A percentile compares a stretch with the other conserved stretches of the same genome.
These are phyloP conservation scores for Aegilops speltoides DNA, from an alignment of 176 grass and related monocot species.

Conservation along the genomic window DNA sequence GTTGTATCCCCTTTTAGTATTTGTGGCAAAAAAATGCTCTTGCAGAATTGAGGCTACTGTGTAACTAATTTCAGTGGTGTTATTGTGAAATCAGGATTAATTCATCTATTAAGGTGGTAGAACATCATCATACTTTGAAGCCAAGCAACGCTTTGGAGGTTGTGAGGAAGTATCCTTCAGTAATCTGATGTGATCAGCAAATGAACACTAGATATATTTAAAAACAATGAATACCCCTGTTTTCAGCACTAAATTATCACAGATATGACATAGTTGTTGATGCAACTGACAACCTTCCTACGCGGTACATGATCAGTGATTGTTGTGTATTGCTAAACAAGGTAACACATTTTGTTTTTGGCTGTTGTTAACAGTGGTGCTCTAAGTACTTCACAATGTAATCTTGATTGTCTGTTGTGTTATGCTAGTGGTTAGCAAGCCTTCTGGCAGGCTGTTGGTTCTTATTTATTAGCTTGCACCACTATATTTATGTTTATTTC, in stretches of 20 bases:
- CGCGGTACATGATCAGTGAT: conserved; percentile 94
- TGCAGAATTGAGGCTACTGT: conserved; percentile 2
- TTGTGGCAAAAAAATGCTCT: background rate
- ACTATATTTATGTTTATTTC: conserved; percentile 2
- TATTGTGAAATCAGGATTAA: conserved; percentile 72
- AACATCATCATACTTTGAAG: conserved; percentile 74
- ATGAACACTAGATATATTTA: background rate
- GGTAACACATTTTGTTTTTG: conserved; percentile 37
- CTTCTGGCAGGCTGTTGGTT: background rate
- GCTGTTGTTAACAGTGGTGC: background rate
- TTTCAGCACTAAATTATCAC: conserved; percentile 54
- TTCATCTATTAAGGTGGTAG: conserved; percentile 81
- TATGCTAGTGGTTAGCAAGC: background rate
- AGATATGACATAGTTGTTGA: conserved; percentile 96
- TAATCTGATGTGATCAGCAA: conserved; percentile 1
- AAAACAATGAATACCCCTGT: conserved; percentile 5
- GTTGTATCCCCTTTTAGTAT: background rate
- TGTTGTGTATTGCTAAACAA: conserved; percentile 89
- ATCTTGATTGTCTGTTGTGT: background rate
- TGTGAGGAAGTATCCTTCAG: conserved; percentile 78
- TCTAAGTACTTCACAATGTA: conserved; percentile 15
- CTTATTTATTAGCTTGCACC: background rate
- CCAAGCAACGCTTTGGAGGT: conserved; percentile 69
- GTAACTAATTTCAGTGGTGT: conserved; percentile 21
- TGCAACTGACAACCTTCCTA: conserved; percentile 94